A percentile compares a stretch with the other conserved stretches of the same genome.
Conservation (phyloP, 345 rosid genomes). For the Salix viminalis region DNA sequence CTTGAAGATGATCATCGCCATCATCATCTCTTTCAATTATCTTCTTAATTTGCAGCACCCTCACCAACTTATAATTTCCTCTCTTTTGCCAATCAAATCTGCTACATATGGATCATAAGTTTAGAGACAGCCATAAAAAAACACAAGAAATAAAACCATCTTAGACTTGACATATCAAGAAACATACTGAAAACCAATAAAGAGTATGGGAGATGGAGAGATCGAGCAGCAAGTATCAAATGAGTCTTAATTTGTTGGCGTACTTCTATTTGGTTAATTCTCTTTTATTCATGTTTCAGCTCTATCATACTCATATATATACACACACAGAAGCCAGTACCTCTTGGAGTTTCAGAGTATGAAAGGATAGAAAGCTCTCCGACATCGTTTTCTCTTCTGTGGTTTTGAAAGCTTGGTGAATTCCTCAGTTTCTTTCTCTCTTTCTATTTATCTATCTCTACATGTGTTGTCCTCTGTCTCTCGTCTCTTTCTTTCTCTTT, state of each 20-base stretch:
- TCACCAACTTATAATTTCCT: neutral
- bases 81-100: conserved; percentile 19
- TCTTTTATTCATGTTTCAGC: neutral
- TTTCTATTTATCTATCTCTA: conserved; percentile 1
- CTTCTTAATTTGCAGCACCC: neutral
- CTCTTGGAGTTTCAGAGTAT: conserved; percentile 50
- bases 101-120: conserved; percentile 15
- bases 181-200: conserved; percentile 5
- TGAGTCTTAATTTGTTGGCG: neutral
- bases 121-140: conserved; percentile 15
- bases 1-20: conserved; percentile 35
- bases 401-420: conserved; percentile 43
- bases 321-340: conserved; percentile 10
- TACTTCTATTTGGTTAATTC: neutral
- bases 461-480: conserved; percentile 22
- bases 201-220: conserved; percentile 1
- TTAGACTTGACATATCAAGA: conserved; percentile 3
- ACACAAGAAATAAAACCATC: conserved; percentile 13
- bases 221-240: conserved; percentile 4
- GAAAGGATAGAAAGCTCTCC: conserved; percentile 45
- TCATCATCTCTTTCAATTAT: conserved; percentile 24
- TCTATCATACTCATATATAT: neutral
- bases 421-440: conserved; percentile 10
- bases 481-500: conserved; percentile 39
- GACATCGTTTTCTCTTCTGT: conserved; percentile 56